These are phyloP conservation scores for Penicillium paxilli DNA, from an alignment of 495 filamentous ascomycete genomes.

Conservation along the genomic window DNA sequence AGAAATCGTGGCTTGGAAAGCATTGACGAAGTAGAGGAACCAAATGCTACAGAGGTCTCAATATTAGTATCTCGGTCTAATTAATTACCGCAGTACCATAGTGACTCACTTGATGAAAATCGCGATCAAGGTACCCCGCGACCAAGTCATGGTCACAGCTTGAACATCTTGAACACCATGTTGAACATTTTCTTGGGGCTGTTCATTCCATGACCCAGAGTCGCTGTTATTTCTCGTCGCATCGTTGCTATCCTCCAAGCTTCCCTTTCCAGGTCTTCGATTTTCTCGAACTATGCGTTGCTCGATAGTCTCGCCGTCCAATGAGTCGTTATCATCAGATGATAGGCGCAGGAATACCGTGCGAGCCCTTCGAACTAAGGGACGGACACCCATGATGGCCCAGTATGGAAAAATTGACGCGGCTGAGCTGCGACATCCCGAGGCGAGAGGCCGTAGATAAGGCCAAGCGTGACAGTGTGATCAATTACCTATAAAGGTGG, in stretches of 20 bases:
- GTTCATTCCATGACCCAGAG: neutral
- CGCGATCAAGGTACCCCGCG: slow-evolving; percentile 23
- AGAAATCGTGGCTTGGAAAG: slow-evolving; percentile 25
- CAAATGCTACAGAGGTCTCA: slow-evolving; percentile 24
- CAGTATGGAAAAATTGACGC: neutral
- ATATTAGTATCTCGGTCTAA: neutral
- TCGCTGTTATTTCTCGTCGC: neutral
- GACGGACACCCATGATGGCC: slow-evolving; percentile 6
- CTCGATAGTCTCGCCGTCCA: neutral
- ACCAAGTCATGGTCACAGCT: slow-evolving; percentile 35
- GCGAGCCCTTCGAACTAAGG: slow-evolving; percentile 9
- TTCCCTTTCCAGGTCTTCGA: neutral
- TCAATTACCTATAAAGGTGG: slow-evolving; percentile 1
- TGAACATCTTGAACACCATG: slow-evolving; percentile 35
- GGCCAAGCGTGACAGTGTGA: neutral
- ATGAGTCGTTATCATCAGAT: neutral
- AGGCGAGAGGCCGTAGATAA: neutral
- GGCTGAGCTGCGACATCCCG: neutral
- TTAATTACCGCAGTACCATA: neutral
- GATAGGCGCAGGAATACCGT: slow-evolving; percentile 4
- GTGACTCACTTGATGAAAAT: slow-evolving; percentile 32
- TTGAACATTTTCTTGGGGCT: slow-evolving; percentile 14
- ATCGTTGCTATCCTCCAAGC: neutral
- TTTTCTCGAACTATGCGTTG: neutral
- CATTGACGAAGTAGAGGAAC: slow-evolving; percentile 22